phyloP scores from a whole-genome alignment of 1,139 yeast species.

The Saccharomyces hybrid region DNA sequence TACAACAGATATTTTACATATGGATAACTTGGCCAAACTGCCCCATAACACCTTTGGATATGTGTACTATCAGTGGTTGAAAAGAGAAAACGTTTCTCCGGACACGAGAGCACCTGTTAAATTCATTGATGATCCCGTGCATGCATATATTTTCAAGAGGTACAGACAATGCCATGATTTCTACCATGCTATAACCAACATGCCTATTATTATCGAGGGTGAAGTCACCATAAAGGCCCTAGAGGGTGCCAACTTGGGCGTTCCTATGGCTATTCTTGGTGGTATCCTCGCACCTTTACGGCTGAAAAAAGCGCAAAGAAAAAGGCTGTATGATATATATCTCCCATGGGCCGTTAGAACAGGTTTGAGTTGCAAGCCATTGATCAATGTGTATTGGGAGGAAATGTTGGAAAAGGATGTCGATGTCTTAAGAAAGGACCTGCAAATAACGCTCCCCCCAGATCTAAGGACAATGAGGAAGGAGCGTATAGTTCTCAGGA shows the following conservation, averaged over 20 bases:
- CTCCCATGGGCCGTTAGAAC: slow-evolving; percentile 85
- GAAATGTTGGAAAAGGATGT: slow-evolving; percentile 66
- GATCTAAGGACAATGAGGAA: slow-evolving; percentile 64
- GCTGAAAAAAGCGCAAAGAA: slow-evolving; percentile 44
- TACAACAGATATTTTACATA: slow-evolving; percentile 61
- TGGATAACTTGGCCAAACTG: slow-evolving; percentile 50
- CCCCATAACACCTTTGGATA: slow-evolving; percentile 75
- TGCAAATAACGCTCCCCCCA: slow-evolving; percentile 60
- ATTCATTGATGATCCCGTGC: slow-evolving; percentile 81
- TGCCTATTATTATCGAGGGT: slow-evolving; percentile 90
- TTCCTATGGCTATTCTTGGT: slow-evolving; percentile 94
- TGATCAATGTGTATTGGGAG: slow-evolving; percentile 94
- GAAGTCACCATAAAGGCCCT: slow-evolving; percentile 89
- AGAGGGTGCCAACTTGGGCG: slow-evolving; percentile 86
- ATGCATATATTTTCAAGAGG: slow-evolving; percentile 85
- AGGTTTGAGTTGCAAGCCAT: slow-evolving; percentile 66
- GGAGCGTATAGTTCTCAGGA: slow-evolving; percentile 20
- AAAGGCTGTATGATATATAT: slow-evolving; percentile 49
- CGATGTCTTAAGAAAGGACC: slow-evolving; percentile 56
- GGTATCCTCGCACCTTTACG: slow-evolving; percentile 81
- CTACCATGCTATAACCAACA: slow-evolving; percentile 84
- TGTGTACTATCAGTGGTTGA: slow-evolving; percentile 74
- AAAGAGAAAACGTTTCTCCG: slow-evolving; percentile 83
- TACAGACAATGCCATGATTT: slow-evolving; percentile 97
- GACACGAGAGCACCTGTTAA: slow-evolving; percentile 86